Evolutionary conservation across 176 grass and related monocot species (phyloP).

Genomic region (Saccharum officinarum): DNA sequence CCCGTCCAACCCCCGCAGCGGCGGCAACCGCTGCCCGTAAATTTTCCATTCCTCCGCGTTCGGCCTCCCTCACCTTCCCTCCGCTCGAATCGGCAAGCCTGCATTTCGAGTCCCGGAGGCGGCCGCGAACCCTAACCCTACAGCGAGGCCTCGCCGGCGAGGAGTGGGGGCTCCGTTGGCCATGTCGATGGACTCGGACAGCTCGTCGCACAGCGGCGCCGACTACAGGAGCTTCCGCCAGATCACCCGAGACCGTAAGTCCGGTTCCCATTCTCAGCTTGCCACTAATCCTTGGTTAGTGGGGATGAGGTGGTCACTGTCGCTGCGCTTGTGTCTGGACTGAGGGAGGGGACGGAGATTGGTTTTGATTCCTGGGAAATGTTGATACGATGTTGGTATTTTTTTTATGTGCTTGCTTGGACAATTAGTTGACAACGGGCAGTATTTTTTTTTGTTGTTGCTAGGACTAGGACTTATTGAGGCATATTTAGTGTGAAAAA

Average conservation of each 20-base stretch:
- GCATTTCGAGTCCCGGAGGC: background rate
- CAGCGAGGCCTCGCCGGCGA: background rate
- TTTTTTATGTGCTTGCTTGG: background rate
- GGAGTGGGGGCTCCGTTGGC: background rate
- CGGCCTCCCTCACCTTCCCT: background rate
- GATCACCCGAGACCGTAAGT: slow-evolving; percentile 67
- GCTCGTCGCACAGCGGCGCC: slow-evolving; percentile 50
- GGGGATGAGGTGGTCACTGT: background rate
- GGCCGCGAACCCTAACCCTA: slow-evolving; percentile 17
- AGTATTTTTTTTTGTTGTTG: background rate
- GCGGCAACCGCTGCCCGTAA: slow-evolving; percentile 11
- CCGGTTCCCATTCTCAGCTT: background rate
- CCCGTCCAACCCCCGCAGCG: background rate
- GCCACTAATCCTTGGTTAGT: background rate
- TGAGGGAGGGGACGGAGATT: background rate
- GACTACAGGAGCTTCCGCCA: slow-evolving; percentile 59
- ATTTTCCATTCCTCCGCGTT: background rate
- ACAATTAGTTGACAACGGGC: background rate
- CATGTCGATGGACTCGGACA: slow-evolving; percentile 86
- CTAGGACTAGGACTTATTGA: background rate
- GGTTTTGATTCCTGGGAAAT: background rate
- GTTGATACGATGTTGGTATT: background rate
- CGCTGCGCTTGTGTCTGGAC: background rate
- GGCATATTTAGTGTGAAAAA: background rate
- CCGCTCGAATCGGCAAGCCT: background rate